Evolutionary conservation across 148 eudicot genomes (phyloP), one percentile per base, ranked within the genome.

Genomic region (Persicaria tinctoria): DNA sequence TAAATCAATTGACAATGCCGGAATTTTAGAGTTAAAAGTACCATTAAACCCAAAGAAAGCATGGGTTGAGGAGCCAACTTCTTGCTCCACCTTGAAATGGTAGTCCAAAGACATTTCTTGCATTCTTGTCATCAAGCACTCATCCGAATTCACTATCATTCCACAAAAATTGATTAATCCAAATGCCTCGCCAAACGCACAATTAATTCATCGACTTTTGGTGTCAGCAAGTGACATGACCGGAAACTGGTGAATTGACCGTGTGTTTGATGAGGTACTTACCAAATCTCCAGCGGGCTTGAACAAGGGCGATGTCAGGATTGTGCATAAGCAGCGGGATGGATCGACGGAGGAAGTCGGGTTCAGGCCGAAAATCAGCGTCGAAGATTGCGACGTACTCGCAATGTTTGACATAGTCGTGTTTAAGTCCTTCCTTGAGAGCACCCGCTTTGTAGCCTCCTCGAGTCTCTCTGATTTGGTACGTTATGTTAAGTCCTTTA

Each of bases 1-100:
- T 23, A 23, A 1, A 32, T 32, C 41, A 32, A 1, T 32, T 2
- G 41, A 32, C 41, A 32, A 32, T 32, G 41, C 41, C 41, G 41
- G 41, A 32, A 32, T 32, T 32, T 32, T 32, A 32, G 41, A 32
- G 41, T 32, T 32, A 32, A 32, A 27, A 53, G 72, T 84, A 91
- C 98, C 98, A 66, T 93, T 93, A 82, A 93, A 93, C 68, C 98
- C 98, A 73, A 93, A 93, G 86, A 93, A 93, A 75, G 98, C 98
- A 85, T 93, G 97, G 47, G 98, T 93, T 8, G 98, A 77, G 62
- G 98, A 93, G 38, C 98, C 98, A 20, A 93, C 98, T 91, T 93
- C 98, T 85, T 94, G 98, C 81, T 94, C 98, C 23, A 94, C 97
- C 1, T 80, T 94, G 72, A 94, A 94, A 86, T 94, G 98, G 84